phyloP scores from a whole-genome alignment of 2,329 filamentous ascomycete species.

The Davidsoniella neocaledoniae region DNA sequence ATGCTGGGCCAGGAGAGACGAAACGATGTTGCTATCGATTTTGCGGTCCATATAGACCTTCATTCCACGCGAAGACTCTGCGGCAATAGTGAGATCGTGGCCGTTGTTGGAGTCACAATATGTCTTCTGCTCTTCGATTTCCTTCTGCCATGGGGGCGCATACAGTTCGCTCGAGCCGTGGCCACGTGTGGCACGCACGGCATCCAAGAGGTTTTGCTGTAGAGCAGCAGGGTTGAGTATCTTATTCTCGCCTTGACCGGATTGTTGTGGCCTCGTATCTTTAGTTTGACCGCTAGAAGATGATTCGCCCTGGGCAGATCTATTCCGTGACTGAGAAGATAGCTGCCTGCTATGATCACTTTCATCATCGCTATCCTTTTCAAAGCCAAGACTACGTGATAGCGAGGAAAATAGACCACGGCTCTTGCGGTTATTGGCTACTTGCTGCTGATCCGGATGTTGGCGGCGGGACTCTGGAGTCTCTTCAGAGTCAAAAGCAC shows the following conservation, averaged over 20 bases:
- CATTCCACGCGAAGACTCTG: constrained; percentile 53
- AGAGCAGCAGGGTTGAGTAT: constrained; percentile 44
- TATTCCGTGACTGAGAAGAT: background rate
- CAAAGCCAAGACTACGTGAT: constrained; percentile 50
- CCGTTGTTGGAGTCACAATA: constrained; percentile 70
- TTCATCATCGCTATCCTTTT: constrained; percentile 28
- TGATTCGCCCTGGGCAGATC: constrained; percentile 1
- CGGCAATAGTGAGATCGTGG: constrained; percentile 55
- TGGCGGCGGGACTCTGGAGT: background rate
- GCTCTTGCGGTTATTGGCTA: constrained; percentile 22
- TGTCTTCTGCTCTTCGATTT: constrained; percentile 61
- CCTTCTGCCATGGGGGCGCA: constrained; percentile 49
- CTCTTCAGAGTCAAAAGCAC: constrained; percentile 9
- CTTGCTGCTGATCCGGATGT: background rate
- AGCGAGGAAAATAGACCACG: constrained; percentile 53
- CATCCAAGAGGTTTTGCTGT: constrained; percentile 57
- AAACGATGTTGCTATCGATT: constrained; percentile 21
- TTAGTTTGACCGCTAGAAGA: background rate
- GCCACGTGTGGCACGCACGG: constrained; percentile 61
- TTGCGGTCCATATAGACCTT: constrained; percentile 53
- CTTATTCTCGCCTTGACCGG: constrained; percentile 24
- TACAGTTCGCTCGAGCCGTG: constrained; percentile 62
- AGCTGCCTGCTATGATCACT: constrained; percentile 18
- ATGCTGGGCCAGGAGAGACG: constrained; percentile 44
- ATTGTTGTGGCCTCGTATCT: too few relatives aligned